Evolutionary conservation across 768 basidiomycete genomes (phyloP).

Genomic region (Hortiboletus campestris): DNA sequence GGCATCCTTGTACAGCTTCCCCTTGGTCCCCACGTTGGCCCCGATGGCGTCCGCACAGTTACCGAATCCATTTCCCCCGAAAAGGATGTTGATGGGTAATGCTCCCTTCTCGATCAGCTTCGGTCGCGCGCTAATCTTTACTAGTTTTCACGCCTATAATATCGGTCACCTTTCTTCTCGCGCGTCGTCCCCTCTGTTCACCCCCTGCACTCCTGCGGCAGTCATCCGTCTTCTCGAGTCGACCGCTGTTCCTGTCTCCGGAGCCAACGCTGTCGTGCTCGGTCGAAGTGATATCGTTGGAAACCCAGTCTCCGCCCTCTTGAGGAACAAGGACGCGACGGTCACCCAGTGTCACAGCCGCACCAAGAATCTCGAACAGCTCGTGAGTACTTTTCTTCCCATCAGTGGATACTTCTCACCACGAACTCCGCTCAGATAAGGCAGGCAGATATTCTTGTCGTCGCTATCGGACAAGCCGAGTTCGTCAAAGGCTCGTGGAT

Average conservation of each 20-base stretch:
- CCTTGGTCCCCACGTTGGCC: constrained; percentile 74
- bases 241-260: constrained; percentile 73
- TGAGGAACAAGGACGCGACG: constrained; percentile 88
- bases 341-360: constrained; percentile 97
- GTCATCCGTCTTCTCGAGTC: constrained; percentile 88
- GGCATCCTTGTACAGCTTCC: constrained; percentile 97
- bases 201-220: constrained; percentile 94
- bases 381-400: constrained; percentile 49
- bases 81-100: constrained; percentile 96
- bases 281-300: constrained; percentile 98
- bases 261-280: constrained; percentile 85
- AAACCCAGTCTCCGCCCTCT: constrained; percentile 88
- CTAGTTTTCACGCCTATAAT: constrained; percentile 96
- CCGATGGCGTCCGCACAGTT: constrained; percentile 83
- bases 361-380: constrained; percentile 74
- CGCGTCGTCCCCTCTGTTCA: constrained; percentile 84
- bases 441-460: constrained; percentile 88
- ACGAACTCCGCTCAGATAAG: constrained; percentile 53
- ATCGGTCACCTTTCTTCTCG: constrained; percentile 93
- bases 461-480: constrained; percentile 92
- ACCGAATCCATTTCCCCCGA: constrained; percentile 93
- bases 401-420: constrained; percentile 6
- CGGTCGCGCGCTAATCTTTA: constrained; percentile 1
- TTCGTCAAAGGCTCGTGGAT: constrained; percentile 93
- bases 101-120: constrained; percentile 12